A percentile compares a stretch with the other conserved stretches of the same genome.
Evolutionary conservation across 2,329 filamentous ascomycete genomes (phyloP).

Genomic region (Calonectria hawksworthii): DNA sequence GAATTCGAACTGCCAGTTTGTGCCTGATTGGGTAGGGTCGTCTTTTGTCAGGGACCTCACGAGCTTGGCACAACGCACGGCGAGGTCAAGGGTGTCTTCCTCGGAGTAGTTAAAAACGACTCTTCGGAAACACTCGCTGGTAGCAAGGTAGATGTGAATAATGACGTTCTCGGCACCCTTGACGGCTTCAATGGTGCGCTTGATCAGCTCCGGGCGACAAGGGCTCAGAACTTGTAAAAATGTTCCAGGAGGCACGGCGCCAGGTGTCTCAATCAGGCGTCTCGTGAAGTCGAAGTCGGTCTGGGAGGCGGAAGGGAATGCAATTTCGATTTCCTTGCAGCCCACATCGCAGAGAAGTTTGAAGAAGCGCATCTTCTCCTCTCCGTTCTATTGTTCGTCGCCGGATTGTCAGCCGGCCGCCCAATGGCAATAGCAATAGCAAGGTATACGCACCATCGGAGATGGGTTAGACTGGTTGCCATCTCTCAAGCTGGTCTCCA

Average conservation of each 20-base stretch:
- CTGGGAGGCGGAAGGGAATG: conserved; percentile 93
- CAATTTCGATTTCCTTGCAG: conserved; percentile 98
- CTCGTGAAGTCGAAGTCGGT: conserved; percentile 97
- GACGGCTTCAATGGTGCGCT: conserved; percentile 88
- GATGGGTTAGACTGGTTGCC: conserved; percentile 82
- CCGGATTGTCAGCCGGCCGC: conserved; percentile 19
- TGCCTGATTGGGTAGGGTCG: conserved; percentile 69
- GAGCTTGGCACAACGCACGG: conserved; percentile 87
- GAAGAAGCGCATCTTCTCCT: conserved; percentile 96
- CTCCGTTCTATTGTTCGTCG: conserved; percentile 76
- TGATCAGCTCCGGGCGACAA: conserved; percentile 92
- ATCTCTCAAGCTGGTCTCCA: conserved; percentile 86
- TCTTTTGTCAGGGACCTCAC: conserved; percentile 93
- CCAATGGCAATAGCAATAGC: conserved; percentile 4
- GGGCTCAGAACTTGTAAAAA: conserved; percentile 93
- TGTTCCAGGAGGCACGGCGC: conserved; percentile 73
- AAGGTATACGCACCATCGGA: not conserved
- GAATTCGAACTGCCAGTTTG: conserved; percentile 86
- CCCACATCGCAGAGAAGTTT: conserved; percentile 92
- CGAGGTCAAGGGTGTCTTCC: conserved; percentile 84
- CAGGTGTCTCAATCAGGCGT: conserved; percentile 65
- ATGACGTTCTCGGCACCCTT: conserved; percentile 93
- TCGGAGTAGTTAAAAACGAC: conserved; percentile 92
- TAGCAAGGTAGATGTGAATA: conserved; percentile 96
- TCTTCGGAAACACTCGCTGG: conserved; percentile 93